Base-by-base conservation (phyloP, 2,329 filamentous ascomycete species). In the Verticillium zaregamsianum region DNA sequence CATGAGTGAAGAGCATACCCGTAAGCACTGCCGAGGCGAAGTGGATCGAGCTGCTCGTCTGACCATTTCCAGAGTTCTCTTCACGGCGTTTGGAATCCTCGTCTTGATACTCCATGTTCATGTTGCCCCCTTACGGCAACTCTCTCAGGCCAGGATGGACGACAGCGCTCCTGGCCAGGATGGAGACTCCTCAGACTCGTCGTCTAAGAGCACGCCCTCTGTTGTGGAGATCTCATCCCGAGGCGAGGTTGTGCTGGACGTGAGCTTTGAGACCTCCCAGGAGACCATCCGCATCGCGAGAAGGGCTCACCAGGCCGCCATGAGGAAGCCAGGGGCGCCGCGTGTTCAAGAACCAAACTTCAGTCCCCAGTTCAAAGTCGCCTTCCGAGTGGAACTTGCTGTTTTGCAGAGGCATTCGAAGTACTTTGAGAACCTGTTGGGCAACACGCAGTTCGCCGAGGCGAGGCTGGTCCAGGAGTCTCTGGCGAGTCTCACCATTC, bases 401-500 rank as follows among this genome's bases (percentile, higher is more conserved):
- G 76, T 76, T 0, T 77, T 93, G 37, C 84, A 81, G 72, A 78
- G 79, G 64, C 80, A 85, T 64, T 92, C 90, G 5, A 84, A 83
- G 61, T 93, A 92, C 73, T 93, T 93, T 71, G 81, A 80, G 61
- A 86, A 85, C 61, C 80, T 93, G 17, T 79, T 93, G 2, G 83
- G 85, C 11, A 84, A 88, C 64, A 79, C 79, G 3, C 78, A 85
- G 61, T 91, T 92, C 71, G 77, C 82, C 60, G 89, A 93, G 75
- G 84, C 85, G 8, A 79, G 80, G 57, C 72, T 80, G 39, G 78
- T 92, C 49, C 73, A 79, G 12, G 76, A 78, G 3, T 76, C 78
- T 6, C 81, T 90, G 54, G 77, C 76, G 5, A 72, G 74, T 3
- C 78, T 92, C 17, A 73, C 76, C 3, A 68, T 80, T 9, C 71